phyloP scores from a whole-genome alignment of 1,139 yeast genomes.

The Nematodospora anomalae region DNA sequence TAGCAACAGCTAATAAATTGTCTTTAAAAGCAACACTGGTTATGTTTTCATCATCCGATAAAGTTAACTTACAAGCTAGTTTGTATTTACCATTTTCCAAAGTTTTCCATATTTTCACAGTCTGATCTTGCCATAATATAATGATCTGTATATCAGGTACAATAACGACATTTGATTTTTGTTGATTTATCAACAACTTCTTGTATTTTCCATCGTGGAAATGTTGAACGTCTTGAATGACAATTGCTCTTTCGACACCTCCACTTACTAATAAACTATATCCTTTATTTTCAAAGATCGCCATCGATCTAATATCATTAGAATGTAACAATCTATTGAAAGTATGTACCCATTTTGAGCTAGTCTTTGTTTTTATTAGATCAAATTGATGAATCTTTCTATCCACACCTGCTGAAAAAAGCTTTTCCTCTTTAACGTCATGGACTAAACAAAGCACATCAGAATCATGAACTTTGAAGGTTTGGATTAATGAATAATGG shows the following conservation, averaged over 20 bases:
- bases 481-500: constrained; percentile 73
- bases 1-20: constrained; percentile 66
- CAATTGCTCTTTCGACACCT: constrained; percentile 83
- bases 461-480: constrained; percentile 84
- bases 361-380: constrained; percentile 34
- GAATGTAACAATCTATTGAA: constrained; percentile 81
- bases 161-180: constrained; percentile 54
- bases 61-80: constrained; percentile 62
- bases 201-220: constrained; percentile 76
- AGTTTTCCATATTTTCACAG: constrained; percentile 77
- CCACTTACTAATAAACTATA: constrained; percentile 77
- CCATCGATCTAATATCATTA: constrained; percentile 83
- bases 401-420: constrained; percentile 93
- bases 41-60: constrained; percentile 81
- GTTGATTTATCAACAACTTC: constrained; percentile 69
- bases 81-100: constrained; percentile 38
- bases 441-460: constrained; percentile 77
- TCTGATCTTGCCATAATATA: constrained; percentile 80
- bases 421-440: constrained; percentile 60
- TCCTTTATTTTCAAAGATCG: constrained; percentile 66
- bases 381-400: constrained; percentile 80
- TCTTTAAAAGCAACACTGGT: constrained; percentile 67
- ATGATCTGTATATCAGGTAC: constrained; percentile 52
- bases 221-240: constrained; percentile 63
- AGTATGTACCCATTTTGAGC: constrained; percentile 74